Percentiles rank a stretch among this genome's conserved stretches.
Evolutionary conservation across 129 eudicot genomes (phyloP).

Genomic region (Tagetes patula): DNA sequence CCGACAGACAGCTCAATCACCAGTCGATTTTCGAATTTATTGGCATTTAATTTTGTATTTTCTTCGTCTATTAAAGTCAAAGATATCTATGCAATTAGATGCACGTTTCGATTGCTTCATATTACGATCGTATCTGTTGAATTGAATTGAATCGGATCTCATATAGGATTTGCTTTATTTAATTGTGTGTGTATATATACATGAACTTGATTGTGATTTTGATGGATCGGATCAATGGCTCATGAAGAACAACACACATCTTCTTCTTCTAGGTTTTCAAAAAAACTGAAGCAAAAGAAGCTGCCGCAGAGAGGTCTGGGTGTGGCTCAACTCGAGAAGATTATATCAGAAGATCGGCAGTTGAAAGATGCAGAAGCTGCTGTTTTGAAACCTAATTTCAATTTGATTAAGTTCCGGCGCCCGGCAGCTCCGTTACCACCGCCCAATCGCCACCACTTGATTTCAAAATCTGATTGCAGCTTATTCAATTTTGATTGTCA

Average conservation of each 20-base stretch:
- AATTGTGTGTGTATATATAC: neutral
- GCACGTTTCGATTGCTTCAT: conserved; percentile 39
- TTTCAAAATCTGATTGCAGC: conserved; percentile 38
- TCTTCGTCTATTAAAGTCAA: neutral
- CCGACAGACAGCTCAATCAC: neutral
- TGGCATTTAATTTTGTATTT: neutral
- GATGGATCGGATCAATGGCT: conserved; percentile 63
- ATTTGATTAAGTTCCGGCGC: conserved; percentile 40
- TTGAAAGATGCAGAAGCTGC: conserved; percentile 37
- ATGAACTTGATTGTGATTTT: conserved; percentile 35
- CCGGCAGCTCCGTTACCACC: conserved; percentile 35
- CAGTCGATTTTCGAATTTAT: neutral
- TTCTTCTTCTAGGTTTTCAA: conserved; percentile 35
- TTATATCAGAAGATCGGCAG: conserved; percentile 65
- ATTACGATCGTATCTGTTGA: neutral
- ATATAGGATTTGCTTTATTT: conserved; percentile 15
- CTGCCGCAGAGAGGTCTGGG: conserved; percentile 96
- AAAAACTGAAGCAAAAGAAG: conserved; percentile 68
- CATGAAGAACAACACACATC: conserved; percentile 46
- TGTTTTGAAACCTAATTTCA: conserved; percentile 15
- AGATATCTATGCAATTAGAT: conserved; percentile 27
- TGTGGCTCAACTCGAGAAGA: conserved; percentile 90
- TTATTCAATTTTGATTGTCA: conserved; percentile 40
- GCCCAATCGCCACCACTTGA: conserved; percentile 32
- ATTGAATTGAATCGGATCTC: neutral